Conservation (phyloP, 495 filamentous ascomycete species). For the Saxophila tyrrhenica region DNA sequence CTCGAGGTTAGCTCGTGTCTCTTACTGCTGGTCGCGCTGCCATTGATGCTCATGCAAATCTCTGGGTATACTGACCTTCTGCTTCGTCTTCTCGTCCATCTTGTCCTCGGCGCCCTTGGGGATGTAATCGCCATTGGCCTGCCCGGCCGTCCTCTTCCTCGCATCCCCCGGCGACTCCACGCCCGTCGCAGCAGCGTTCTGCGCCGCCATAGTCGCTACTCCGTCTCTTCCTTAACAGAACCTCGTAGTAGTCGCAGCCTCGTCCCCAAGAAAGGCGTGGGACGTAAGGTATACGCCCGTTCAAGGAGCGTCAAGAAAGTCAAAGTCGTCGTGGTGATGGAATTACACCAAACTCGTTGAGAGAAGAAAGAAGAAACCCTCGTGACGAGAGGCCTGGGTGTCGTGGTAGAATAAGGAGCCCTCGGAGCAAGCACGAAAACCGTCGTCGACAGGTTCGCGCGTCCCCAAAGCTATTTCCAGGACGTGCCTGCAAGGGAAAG, state of each 20-base stretch:
- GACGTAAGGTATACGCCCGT: background rate
- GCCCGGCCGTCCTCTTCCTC: slow-evolving; percentile 56
- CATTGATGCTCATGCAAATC: too few relatives aligned
- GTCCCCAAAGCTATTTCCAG: too few relatives aligned
- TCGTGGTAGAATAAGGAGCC: too few relatives aligned
- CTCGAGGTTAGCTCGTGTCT: slow-evolving; percentile 6
- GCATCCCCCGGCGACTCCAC: slow-evolving; percentile 54
- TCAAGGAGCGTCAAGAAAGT: background rate
- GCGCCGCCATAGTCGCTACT: slow-evolving; percentile 17
- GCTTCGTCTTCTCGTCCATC: slow-evolving; percentile 46
- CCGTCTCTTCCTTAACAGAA: background rate
- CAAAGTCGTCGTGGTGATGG: background rate
- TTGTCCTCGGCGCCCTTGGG: slow-evolving; percentile 43
- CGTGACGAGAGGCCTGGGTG: too few relatives aligned
- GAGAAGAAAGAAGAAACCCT: background rate
- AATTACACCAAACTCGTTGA: background rate
- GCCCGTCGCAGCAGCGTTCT: slow-evolving; percentile 46
- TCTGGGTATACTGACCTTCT: slow-evolving; percentile 41
- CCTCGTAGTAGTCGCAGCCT: background rate
- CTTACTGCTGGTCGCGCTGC: background rate
- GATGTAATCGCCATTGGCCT: slow-evolving; percentile 27
- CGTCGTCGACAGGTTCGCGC: too few relatives aligned
- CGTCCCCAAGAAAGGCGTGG: background rate
- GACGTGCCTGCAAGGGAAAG: too few relatives aligned
- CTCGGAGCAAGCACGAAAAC: too few relatives aligned